A percentile compares a stretch with the other conserved stretches of the same genome.
Evolutionary conservation across 352 stramenopile genomes (phyloP).

Genomic region (Albugo candida): DNA sequence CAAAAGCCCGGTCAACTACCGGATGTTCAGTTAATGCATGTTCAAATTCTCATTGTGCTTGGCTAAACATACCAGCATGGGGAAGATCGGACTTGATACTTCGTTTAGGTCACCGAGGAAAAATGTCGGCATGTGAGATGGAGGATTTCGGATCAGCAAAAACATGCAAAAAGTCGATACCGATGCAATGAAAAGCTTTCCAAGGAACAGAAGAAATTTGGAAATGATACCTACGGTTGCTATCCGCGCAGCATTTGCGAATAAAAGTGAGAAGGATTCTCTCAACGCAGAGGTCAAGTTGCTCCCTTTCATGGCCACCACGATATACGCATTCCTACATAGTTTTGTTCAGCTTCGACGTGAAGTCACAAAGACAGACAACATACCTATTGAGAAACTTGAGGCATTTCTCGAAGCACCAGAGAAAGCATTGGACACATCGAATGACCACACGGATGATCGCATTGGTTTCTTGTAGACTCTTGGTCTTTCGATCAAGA

Average conservation of each 20-base stretch:
- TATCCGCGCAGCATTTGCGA: constrained; percentile 87
- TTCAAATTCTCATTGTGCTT: not conserved
- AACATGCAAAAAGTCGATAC: constrained; percentile 71
- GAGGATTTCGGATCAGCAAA: constrained; percentile 49
- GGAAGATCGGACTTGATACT: constrained; percentile 55
- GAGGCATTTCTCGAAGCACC: constrained; percentile 79
- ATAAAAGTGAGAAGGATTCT: constrained; percentile 89
- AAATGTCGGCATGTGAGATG: constrained; percentile 31
- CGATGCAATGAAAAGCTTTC: constrained; percentile 72
- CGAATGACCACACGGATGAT: constrained; percentile 58
- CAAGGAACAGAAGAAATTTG: constrained; percentile 69
- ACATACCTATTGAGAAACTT: constrained; percentile 74
- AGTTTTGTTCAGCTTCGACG: not conserved
- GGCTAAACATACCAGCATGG: constrained; percentile 27
- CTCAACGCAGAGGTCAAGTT: constrained; percentile 81
- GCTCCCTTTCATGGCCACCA: constrained; percentile 73
- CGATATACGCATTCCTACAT: constrained; percentile 63
- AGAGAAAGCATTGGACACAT: constrained; percentile 78
- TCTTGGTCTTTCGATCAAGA: constrained; percentile 52
- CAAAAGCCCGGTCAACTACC: constrained; percentile 34
- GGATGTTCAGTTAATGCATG: not conserved
- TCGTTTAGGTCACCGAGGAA: constrained; percentile 48
- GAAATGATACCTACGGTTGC: constrained; percentile 68
- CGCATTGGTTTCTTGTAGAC: constrained; percentile 37
- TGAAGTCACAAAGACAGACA: not conserved